Conservation (phyloP, 129 eudicot species). For the Helichrysum umbraculigerum region DNA sequence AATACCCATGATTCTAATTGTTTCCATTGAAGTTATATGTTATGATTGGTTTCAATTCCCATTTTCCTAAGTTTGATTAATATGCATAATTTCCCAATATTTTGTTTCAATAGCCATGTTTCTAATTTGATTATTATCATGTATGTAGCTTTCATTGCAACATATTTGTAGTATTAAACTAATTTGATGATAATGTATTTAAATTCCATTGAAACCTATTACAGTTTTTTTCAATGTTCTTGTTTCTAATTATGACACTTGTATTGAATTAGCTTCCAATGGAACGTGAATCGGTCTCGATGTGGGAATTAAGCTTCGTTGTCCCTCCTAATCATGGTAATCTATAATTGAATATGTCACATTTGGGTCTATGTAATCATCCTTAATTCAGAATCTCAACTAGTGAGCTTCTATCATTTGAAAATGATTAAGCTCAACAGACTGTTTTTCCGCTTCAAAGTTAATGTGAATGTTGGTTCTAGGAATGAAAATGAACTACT, state of each 20-base stretch:
- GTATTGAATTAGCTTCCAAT: constrained; percentile 57
- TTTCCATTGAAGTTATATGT: not conserved
- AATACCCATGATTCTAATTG: too few relatives aligned
- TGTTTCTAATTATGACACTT: constrained; percentile 22
- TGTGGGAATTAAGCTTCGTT: constrained; percentile 96
- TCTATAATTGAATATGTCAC: constrained; percentile 1
- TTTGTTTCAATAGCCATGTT: constrained; percentile 4
- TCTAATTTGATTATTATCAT: not conserved
- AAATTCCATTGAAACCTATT: not conserved
- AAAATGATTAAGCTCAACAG: not conserved
- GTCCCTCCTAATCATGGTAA: constrained; percentile 98
- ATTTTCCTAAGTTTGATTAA: not conserved
- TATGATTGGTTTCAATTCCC: not conserved
- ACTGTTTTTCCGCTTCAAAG: not conserved
- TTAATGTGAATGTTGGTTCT: not conserved
- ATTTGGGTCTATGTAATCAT: constrained; percentile 5
- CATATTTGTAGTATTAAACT: not conserved
- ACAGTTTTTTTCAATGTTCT: constrained; percentile 12
- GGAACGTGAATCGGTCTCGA: constrained; percentile 89
- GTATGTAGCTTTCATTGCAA: not conserved
- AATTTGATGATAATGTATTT: not conserved
- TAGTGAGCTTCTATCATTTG: not conserved
- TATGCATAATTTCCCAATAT: too few relatives aligned
- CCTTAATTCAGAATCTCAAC: not conserved
- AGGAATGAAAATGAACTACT: constrained; percentile 5